Percentiles rank a stretch among this genome's conserved stretches.
Evolutionary conservation across 768 basidiomycete genomes (phyloP).

Genomic region (Auriscalpium orientale): DNA sequence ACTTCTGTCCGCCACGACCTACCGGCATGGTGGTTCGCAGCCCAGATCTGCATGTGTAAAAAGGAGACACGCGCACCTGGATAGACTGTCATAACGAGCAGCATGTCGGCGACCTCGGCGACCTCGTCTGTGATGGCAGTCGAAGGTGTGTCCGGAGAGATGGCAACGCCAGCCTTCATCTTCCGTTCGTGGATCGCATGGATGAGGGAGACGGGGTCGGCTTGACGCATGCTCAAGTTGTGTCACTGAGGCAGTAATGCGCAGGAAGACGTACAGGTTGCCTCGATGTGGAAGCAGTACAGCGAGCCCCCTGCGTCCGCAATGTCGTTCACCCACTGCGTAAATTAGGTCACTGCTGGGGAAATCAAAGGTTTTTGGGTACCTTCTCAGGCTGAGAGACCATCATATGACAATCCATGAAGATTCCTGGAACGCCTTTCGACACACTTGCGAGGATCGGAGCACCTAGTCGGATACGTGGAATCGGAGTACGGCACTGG

Average conservation of each 20-base stretch:
- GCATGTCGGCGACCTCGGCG: slow-evolving; percentile 82
- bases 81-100: slow-evolving; percentile 97
- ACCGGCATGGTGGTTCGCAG: background rate
- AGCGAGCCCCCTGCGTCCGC: slow-evolving; percentile 91
- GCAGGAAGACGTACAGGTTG: slow-evolving; percentile 56
- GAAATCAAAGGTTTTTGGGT: slow-evolving; percentile 1
- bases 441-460: slow-evolving; percentile 81
- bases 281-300: slow-evolving; percentile 97
- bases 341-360: background rate
- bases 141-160: slow-evolving; percentile 92
- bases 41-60: background rate
- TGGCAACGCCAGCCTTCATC: slow-evolving; percentile 95
- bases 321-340: slow-evolving; percentile 92
- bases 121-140: slow-evolving; percentile 81
- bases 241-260: background rate
- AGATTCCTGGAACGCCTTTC: slow-evolving; percentile 87
- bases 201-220: slow-evolving; percentile 71
- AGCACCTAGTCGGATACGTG: slow-evolving; percentile 45
- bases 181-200: slow-evolving; percentile 67
- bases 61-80: slow-evolving; percentile 50
- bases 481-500: slow-evolving; percentile 6
- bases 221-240: slow-evolving; percentile 27
- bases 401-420: slow-evolving; percentile 99
- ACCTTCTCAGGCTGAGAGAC: slow-evolving; percentile 89
- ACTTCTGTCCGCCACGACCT: slow-evolving; percentile 96